Conservation (phyloP, 768 basidiomycete genomes). For the Tylopilus cervinicoccineus region DNA sequence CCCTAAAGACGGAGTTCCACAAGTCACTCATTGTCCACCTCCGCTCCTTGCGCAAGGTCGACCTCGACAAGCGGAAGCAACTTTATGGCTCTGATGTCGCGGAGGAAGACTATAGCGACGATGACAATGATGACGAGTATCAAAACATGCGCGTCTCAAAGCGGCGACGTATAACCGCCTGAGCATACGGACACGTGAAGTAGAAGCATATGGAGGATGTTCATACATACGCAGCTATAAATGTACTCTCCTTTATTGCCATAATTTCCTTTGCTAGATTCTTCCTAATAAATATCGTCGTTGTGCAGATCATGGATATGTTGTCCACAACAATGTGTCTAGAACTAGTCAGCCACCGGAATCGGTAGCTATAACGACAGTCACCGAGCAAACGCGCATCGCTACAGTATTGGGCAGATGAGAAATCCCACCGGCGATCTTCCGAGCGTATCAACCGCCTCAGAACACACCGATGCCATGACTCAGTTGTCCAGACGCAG, state of each 20-base stretch:
- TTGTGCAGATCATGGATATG: constrained; percentile 18
- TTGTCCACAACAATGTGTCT: neutral
- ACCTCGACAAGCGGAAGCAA: constrained; percentile 46
- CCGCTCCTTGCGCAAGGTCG: constrained; percentile 57
- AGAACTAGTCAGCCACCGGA: too few relatives aligned
- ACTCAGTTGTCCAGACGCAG: neutral
- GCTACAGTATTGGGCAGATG: neutral
- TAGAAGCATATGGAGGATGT: constrained; percentile 14
- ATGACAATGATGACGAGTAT: constrained; percentile 33
- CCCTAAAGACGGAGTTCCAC: constrained; percentile 60
- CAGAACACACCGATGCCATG: neutral
- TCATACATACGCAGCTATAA: constrained; percentile 23
- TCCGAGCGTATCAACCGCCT: too few relatives aligned
- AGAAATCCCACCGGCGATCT: too few relatives aligned
- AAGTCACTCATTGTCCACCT: constrained; percentile 57
- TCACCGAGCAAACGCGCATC: too few relatives aligned
- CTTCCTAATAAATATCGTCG: constrained; percentile 23
- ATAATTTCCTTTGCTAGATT: constrained; percentile 29
- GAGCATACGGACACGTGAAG: constrained; percentile 18
- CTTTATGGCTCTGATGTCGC: constrained; percentile 39
- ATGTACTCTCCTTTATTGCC: constrained; percentile 22
- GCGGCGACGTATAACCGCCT: constrained; percentile 28
- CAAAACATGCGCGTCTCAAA: constrained; percentile 28
- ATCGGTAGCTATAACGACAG: neutral
- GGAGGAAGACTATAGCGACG: constrained; percentile 35